phyloP scores from a whole-genome alignment of 75 land plant species.

The Adiantum capillusveneris region DNA sequence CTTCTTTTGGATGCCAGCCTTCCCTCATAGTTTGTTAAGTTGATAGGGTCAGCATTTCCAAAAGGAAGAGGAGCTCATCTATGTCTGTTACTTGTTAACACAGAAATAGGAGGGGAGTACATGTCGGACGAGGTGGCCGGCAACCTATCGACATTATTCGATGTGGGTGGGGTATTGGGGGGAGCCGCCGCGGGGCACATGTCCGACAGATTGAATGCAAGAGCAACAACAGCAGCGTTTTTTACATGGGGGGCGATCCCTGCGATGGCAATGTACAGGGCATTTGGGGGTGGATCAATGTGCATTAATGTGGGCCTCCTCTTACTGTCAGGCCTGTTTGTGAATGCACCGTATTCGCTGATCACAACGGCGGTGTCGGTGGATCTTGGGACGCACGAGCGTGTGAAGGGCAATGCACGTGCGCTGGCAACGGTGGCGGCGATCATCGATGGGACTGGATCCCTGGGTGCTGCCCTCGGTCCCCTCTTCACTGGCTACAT shows the following conservation, averaged over 20 bases:
- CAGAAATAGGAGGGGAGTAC: slow-evolving; percentile 68
- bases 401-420: slow-evolving; percentile 55
- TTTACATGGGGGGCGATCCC: slow-evolving; percentile 87
- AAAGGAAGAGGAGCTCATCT: too few species aligned
- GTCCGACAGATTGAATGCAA: slow-evolving; percentile 64
- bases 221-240: slow-evolving; percentile 76
- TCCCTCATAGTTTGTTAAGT: neutral
- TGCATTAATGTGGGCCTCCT: slow-evolving; percentile 46
- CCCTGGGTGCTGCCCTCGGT: slow-evolving; percentile 80
- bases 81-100: too few species aligned
- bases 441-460: slow-evolving; percentile 91
- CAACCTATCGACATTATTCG: slow-evolving; percentile 73
- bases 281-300: slow-evolving; percentile 59
- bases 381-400: slow-evolving; percentile 79
- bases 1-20: too few species aligned
- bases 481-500: slow-evolving; percentile 77
- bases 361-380: slow-evolving; percentile 93
- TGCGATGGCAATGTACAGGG: slow-evolving; percentile 59
- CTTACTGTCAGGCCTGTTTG: slow-evolving; percentile 67
- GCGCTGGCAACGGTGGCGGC: slow-evolving; percentile 88
- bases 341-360: slow-evolving; percentile 87
- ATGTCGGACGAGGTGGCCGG: slow-evolving; percentile 58
- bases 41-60: too few species aligned
- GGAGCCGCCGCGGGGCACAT: slow-evolving; percentile 84
- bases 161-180: slow-evolving; percentile 87